Conservation (phyloP, 306 rosid species). For the Lablab purpureus region DNA sequence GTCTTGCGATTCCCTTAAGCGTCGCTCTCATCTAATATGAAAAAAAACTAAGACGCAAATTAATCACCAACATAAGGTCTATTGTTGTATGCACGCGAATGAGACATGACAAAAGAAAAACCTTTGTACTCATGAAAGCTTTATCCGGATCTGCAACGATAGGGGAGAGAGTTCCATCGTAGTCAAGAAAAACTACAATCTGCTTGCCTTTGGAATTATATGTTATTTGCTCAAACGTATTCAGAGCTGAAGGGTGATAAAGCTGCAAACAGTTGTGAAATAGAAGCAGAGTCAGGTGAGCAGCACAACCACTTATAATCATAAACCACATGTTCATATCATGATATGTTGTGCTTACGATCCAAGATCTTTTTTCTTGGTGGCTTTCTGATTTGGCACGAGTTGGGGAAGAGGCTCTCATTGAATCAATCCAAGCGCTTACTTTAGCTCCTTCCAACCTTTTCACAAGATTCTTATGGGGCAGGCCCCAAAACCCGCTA, state of each 20-base stretch:
- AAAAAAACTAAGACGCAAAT: not conserved
- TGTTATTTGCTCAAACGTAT: constrained; percentile 67
- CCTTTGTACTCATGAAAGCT: constrained; percentile 92
- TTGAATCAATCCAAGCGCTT: constrained; percentile 76
- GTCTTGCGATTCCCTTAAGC: constrained; percentile 70
- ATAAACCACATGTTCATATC: not conserved
- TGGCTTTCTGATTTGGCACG: constrained; percentile 58
- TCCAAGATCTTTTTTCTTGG: constrained; percentile 63
- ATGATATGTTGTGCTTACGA: constrained; percentile 52
- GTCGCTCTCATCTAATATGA: constrained; percentile 80
- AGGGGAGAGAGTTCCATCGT: constrained; percentile 95
- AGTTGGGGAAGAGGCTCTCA: constrained; percentile 93
- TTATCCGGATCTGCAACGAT: constrained; percentile 88
- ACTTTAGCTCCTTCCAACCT: constrained; percentile 62
- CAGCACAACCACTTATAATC: not conserved
- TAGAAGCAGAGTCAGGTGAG: constrained; percentile 1
- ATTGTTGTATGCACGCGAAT: not conserved
- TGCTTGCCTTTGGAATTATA: constrained; percentile 67
- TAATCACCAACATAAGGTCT: not conserved
- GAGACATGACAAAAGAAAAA: constrained; percentile 11
- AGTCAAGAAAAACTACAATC: constrained; percentile 86
- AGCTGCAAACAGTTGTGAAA: constrained; percentile 50
- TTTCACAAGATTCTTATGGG: constrained; percentile 57
- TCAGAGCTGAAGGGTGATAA: constrained; percentile 80
- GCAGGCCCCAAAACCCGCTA: constrained; percentile 52